Evolutionary conservation across 441 rosid species (phyloP).

Genomic region (Rhodomyrtus psidioides): DNA sequence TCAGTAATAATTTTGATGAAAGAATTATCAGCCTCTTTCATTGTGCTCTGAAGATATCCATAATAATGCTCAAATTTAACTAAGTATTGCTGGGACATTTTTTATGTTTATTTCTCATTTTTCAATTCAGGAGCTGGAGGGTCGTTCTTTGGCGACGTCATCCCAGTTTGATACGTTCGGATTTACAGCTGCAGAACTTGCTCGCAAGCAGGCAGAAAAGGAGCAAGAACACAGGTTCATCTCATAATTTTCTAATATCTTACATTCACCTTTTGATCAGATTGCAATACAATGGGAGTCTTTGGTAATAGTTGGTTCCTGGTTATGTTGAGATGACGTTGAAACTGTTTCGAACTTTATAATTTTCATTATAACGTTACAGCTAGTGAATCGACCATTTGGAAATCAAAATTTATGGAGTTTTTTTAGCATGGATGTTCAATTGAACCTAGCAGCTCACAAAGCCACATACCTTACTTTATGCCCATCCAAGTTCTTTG

Average conservation of each 20-base stretch:
- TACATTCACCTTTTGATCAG: background rate
- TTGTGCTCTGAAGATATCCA: background rate
- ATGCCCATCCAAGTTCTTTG: background rate
- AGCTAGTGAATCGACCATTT: background rate
- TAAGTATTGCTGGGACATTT: background rate
- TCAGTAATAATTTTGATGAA: background rate
- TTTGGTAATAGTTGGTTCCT: background rate
- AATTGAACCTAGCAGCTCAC: background rate
- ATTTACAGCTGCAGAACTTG: slow-evolving; percentile 80
- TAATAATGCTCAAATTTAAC: background rate
- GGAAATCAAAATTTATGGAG: background rate
- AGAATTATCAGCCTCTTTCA: background rate
- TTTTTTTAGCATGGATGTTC: background rate
- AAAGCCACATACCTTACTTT: background rate
- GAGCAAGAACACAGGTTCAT: slow-evolving; percentile 77
- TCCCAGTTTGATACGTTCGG: slow-evolving; percentile 98
- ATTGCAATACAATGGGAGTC: background rate
- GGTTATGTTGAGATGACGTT: background rate
- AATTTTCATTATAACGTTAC: background rate
- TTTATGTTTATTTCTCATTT: background rate
- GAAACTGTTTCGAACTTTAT: background rate
- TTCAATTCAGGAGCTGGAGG: slow-evolving; percentile 71
- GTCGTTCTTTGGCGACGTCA: slow-evolving; percentile 56
- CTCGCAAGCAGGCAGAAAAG: slow-evolving; percentile 86
- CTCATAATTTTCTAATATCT: background rate